Base-by-base conservation (phyloP, 768 basidiomycete genomes). In the Podaxis sp. region DNA sequence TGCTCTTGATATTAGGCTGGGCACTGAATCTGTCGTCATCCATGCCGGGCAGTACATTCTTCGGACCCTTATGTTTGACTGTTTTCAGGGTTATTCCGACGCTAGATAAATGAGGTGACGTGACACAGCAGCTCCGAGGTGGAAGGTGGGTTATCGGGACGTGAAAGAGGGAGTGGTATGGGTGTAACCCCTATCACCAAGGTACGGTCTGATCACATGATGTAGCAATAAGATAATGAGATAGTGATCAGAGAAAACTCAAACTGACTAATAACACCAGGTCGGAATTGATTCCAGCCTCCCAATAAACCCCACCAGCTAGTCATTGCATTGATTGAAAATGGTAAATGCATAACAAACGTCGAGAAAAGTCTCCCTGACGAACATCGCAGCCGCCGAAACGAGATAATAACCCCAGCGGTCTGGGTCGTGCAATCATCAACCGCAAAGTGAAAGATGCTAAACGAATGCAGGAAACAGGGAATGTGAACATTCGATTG, bases 391-490 rank as follows among this genome's bases (percentile, higher is more conserved):
- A 61, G 59, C 79, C 82, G 25, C 89, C 81, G 73, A 73, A 78
- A 44, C 82, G 77, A 70, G 82, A 86, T 66, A 79, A 69, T 16
- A 91, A 91, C 70, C 79, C 87, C 0, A 89, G 88, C 63, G 97
- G 97, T 13, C 80, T 99, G 27, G 97, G 97, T 36, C 83, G 93
- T 62, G 95, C 97, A 27, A 93, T 99, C 70, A 97, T 98, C 70
- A 98, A 99, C 68, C 87, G 86, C 65, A 88, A 90, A 74, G 83
- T 83, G 16, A 91, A 91, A 71, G 91, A 92, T 77, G 88, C 89
- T 32, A 80, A 80, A 44, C 76, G 72, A 65, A 74, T 74, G 61
- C 78, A 84, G 57, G 83, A 84, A 67, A 85, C 90, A 16, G 85
- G 85, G 56, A 76, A 93, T 62, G 91, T 92, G 68, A 63, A 87